Base-by-base conservation (phyloP, 1,284 basidiomycete species). In the Cryptococcus jaspeensis region DNA sequence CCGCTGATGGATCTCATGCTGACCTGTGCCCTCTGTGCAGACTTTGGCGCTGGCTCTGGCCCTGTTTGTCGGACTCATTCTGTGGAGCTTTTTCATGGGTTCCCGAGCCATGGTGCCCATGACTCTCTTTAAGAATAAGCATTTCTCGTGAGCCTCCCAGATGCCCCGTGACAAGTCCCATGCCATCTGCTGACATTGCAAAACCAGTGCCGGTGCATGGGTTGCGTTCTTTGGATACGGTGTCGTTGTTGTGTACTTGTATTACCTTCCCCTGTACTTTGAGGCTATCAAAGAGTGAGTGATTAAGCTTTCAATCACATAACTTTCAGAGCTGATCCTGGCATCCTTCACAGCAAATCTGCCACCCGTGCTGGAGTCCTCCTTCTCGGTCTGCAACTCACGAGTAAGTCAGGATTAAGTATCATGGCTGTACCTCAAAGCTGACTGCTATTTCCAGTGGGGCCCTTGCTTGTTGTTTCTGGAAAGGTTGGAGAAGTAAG, bases 261-360 rank as follows among this genome's bases (percentile, higher is more conserved):
- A 67, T 61, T 69, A 65, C 53, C 53, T 69, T 12, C 56, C 58
- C 12, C 41, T 69, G 12, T 66, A 55, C 45, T 67, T 65, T 51
- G 63, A 69, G 47, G 63, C 65, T 11, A 52, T 67, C 40, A 59
- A 59, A 48, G 39, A 56, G 58, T 59, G 25, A 5, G 39, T 6
- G n/a, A 12, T 43, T 36, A 3, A 35, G 6, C 47, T 12, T 15
- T 47, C n/a, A 11, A 25, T 2, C 1, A 25, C 22, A 8, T 12
- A 23, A 13, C 13, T 6, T 13, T n/a, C 8, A 35, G 18, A 11
- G 7, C 32, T 4, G 9, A 16, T 25, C 9, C 28, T 42, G 16
- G 54, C 42, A 12, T 7, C 15, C 22, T 2, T 18, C 9, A 20
- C 16, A 59, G 62, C 20, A 62, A 65, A 25, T 58, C 63, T 12